A percentile compares a stretch with the other conserved stretches of the same genome.
Evolutionary conservation across 768 basidiomycete species (phyloP).

Genomic region (Lentinus brumalis): DNA sequence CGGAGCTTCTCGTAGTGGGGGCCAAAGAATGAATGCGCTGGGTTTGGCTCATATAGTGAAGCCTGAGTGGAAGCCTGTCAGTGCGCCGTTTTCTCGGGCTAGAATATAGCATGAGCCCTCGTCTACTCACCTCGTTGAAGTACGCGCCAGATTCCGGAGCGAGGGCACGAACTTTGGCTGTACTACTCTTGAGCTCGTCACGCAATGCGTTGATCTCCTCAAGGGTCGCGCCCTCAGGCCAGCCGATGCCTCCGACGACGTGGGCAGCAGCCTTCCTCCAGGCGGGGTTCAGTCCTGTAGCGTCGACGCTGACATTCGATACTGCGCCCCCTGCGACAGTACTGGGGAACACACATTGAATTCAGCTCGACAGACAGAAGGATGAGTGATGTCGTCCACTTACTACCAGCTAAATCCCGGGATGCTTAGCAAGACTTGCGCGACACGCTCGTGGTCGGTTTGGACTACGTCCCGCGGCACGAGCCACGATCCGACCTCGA

Average conservation of each 20-base stretch:
- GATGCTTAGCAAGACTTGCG: conserved; percentile 3
- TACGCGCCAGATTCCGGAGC: conserved; percentile 41
- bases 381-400: neutral
- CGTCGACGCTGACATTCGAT: conserved; percentile 36
- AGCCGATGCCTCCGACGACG: conserved; percentile 18
- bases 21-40: conserved; percentile 47
- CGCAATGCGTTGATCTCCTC: conserved; percentile 19
- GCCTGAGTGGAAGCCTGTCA: conserved; percentile 34
- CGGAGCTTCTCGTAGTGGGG: conserved; percentile 43
- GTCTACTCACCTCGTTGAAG: conserved; percentile 45
- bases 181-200: conserved; percentile 17
- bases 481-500: conserved; percentile 21
- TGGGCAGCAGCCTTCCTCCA: conserved; percentile 48
- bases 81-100: neutral
- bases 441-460: conserved; percentile 8
- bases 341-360: conserved; percentile 25
- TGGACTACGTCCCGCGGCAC: conserved; percentile 19
- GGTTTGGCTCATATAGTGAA: conserved; percentile 42
- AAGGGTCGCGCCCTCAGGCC: conserved; percentile 24
- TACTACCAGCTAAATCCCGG: conserved; percentile 14
- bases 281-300: conserved; percentile 48
- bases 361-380: too few relatives aligned
- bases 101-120: neutral
- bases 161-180: conserved; percentile 33
- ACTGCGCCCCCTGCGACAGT: conserved; percentile 48